Evolutionary conservation across 2,329 filamentous ascomycete genomes (phyloP).

Genomic region (Pseudogymnoascus sp.): DNA sequence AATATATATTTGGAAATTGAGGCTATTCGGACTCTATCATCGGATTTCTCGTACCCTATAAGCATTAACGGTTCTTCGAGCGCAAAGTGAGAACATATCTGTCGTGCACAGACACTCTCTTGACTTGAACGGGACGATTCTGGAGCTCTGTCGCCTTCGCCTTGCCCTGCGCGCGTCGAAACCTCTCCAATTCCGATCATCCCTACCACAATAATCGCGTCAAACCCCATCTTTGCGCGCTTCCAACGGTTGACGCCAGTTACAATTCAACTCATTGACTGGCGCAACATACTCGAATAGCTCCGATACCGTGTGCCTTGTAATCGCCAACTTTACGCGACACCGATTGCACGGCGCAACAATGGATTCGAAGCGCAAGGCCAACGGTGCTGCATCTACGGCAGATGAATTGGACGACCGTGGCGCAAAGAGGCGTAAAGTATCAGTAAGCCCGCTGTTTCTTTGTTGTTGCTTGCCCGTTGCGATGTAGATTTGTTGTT

Average conservation of each 20-base stretch:
- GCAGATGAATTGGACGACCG: conserved; percentile 42
- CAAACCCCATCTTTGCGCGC: conserved; percentile 8
- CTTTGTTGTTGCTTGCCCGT: not conserved
- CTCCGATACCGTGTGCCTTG: not conserved
- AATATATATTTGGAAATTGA: not conserved
- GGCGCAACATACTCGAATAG: not conserved
- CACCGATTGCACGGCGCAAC: conserved; percentile 7
- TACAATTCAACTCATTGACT: conserved; percentile 5
- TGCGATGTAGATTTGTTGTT: not conserved
- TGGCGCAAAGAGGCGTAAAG: conserved; percentile 51
- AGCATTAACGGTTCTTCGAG: not conserved
- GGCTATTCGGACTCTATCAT: conserved; percentile 8
- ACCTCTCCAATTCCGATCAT: conserved; percentile 7
- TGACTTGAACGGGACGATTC: not conserved
- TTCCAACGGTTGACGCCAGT: conserved; percentile 8
- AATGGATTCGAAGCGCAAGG: conserved; percentile 48
- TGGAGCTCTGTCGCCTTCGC: conserved; percentile 7
- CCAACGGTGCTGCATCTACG: conserved; percentile 31
- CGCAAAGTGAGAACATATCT: conserved; percentile 5
- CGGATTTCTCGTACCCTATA: not conserved
- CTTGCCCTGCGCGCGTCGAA: conserved; percentile 6
- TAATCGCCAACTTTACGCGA: conserved; percentile 5
- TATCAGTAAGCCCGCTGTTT: conserved; percentile 43
- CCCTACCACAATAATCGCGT: conserved; percentile 8
- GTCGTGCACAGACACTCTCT: conserved; percentile 2